Evolutionary conservation across 306 rosid species (phyloP), one percentile per base, ranked within the genome.

Genomic region (Acmispon strigosus): DNA sequence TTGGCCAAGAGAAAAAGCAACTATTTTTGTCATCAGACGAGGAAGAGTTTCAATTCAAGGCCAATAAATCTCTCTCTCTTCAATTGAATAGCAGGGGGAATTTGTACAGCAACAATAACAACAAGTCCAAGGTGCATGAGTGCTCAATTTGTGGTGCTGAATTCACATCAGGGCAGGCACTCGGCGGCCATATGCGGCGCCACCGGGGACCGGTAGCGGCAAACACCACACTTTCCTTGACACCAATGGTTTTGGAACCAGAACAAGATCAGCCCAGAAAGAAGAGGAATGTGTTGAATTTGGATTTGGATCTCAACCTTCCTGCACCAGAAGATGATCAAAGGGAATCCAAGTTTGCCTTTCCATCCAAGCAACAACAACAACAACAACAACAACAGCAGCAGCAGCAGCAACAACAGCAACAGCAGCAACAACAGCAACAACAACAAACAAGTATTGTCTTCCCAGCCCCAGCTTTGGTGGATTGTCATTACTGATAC

Each of bases 221-320:
- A 18, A 83, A 58, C 56, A 77, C 83, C 0, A 76, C 89, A 19
- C 63, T 85, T 37, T 80, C 90, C 3, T 76, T 90, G 73, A 81
- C 90, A 10, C 88, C 89, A n/a, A 76, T 70, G 68, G 70, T 89
- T 14, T 29, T 82, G 68, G 90, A 80, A 10, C 44, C 67, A 5
- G 82, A 84, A 24, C 78, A 73, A 6, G 77, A 82, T 6, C 84
- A 80, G 43, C 63, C 82, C 3, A 88, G 86, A 74, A 93, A 82
- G 75, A 83, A 75, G 49, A 84, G 80, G 69, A 84, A 70, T 18
- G 76, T 88, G 6, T 43, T 83, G 56, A 66, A 81, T 29, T 83
- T 93, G 90, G 94, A 93, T 70, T 90, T 93, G 83, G 94, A 93
- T 87, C 98, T 93, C 59, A 93, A 93, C 55, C 97, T 90, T 72